Percentiles rank a stretch among this genome's conserved stretches.
Evolutionary conservation across 345 rosid species (phyloP).

Genomic region (Geranium rotundifolium): DNA sequence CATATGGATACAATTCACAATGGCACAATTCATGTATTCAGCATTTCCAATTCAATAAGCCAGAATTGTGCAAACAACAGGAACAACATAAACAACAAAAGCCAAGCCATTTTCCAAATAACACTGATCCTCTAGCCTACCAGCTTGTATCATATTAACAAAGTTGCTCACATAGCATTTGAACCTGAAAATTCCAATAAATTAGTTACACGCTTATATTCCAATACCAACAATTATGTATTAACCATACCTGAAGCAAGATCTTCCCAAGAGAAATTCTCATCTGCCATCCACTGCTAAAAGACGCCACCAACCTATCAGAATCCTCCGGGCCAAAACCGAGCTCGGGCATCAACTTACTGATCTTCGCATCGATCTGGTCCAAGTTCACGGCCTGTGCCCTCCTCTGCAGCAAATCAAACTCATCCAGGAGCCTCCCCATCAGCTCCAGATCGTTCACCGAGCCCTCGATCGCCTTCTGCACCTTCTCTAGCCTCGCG

Average conservation of each 20-base stretch:
- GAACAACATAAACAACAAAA: no score
- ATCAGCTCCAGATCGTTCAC: slow-evolving; percentile 84
- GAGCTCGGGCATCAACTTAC: slow-evolving; percentile 87
- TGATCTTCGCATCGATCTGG: slow-evolving; percentile 64
- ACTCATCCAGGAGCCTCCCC: slow-evolving; percentile 95
- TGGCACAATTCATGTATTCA: no score
- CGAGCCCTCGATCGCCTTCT: slow-evolving; percentile 64
- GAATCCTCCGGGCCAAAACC: slow-evolving; percentile 75
- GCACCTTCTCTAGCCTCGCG: slow-evolving; percentile 60
- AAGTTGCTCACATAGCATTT: background rate
- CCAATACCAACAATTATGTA: background rate
- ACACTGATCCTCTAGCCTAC: no score
- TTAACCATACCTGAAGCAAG: slow-evolving; percentile 60
- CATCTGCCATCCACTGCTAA: slow-evolving; percentile 99
- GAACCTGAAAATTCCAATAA: background rate
- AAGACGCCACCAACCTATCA: slow-evolving; percentile 86
- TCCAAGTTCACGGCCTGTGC: slow-evolving; percentile 73
- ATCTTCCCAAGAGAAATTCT: slow-evolving; percentile 98
- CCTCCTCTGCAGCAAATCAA: slow-evolving; percentile 73
- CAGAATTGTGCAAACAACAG: no score
- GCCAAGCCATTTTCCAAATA: no score
- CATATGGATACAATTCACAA: no score
- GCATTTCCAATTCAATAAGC: no score
- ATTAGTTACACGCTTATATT: no score
- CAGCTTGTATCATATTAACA: background rate